Evolutionary conservation across 192 early-diverging fungal genomes (phyloP), one percentile per base, ranked within the genome.

Genomic region (Coemansia guatemalensis): DNA sequence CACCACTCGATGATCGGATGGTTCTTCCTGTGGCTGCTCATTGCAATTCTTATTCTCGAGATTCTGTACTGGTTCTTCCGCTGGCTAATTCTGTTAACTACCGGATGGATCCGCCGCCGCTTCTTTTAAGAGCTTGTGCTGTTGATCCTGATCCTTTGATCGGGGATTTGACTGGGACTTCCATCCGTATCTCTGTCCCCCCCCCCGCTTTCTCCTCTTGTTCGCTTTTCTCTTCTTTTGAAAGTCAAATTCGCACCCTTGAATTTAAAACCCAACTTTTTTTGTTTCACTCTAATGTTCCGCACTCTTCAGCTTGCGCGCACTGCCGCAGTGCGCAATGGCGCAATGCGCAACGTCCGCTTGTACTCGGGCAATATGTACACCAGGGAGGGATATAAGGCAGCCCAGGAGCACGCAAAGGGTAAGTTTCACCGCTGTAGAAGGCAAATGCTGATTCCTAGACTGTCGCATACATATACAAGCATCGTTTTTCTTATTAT

Each of bases 1-100:
- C 79, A 85, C 49, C 60, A 57, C 48, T 14, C 55, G 0, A 75
- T 75, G 73, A 63, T 75, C 63, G 73, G 73, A n/a, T 75, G 67
- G 67, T 66, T 75, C 64, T 59, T 75, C 51, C 53, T 75, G 48
- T 75, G 73, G 73, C 63, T 75, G 9, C 33, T 75, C 2, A 52
- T 75, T 18, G 35, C 60, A n/a, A 75, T 75, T 9, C 47, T 62
- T 25, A 52, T 70, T 14, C 61, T 74, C 25, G 65, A 74, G 52
- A 35, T 68, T 8, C 62, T 74, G 27, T 69, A 75, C 54, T 75
- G 73, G 73, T 50, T 68, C 67, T 62, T 65, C 73, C 73, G 67
- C 63, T 75, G 66, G 73, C 66, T 75, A 4, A 21, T 60, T 1
- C 58, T 75, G 25, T 23, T 69, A 51, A 27, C 47, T 23, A 52